Conservation (phyloP, 257 asterid genomes). For the Vinca minor region DNA sequence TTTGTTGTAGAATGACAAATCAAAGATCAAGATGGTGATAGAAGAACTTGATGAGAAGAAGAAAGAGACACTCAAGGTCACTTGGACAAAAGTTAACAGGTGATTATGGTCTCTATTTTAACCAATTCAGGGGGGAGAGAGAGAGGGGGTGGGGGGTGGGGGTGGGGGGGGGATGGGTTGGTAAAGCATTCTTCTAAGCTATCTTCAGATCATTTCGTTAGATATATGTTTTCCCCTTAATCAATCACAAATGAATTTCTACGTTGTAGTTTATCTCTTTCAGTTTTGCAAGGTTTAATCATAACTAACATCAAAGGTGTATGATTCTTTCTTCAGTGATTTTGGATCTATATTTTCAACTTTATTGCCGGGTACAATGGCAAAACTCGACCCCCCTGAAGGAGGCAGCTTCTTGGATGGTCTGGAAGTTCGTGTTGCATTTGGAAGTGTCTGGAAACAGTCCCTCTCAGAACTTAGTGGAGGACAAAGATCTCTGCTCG, state of each 20-base stretch:
- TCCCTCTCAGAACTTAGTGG: constrained; percentile 97
- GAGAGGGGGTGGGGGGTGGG: too few relatives aligned
- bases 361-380: constrained; percentile 89
- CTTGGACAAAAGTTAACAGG: constrained; percentile 96
- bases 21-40: constrained; percentile 84
- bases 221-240: background rate
- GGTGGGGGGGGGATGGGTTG: background rate
- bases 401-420: constrained; percentile 91
- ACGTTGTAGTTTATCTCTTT: background rate
- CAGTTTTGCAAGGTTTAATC: too few relatives aligned
- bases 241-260: background rate
- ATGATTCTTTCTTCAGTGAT: constrained; percentile 53
- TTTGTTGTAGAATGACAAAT: constrained; percentile 71
- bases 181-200: background rate
- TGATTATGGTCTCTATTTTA: constrained; percentile 22
- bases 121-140: background rate
- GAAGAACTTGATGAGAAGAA: constrained; percentile 99
- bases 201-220: constrained; percentile 3
- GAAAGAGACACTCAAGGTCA: constrained; percentile 85
- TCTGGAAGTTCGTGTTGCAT: constrained; percentile 93
- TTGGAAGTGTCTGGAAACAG: constrained; percentile 95
- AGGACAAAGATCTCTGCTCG: constrained; percentile 93
- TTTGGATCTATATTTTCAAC: constrained; percentile 98
- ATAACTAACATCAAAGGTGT: background rate
- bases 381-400: constrained; percentile 92